Evolutionary conservation across 1,284 basidiomycete species (phyloP).

Genomic region (Thecaphora frezii): DNA sequence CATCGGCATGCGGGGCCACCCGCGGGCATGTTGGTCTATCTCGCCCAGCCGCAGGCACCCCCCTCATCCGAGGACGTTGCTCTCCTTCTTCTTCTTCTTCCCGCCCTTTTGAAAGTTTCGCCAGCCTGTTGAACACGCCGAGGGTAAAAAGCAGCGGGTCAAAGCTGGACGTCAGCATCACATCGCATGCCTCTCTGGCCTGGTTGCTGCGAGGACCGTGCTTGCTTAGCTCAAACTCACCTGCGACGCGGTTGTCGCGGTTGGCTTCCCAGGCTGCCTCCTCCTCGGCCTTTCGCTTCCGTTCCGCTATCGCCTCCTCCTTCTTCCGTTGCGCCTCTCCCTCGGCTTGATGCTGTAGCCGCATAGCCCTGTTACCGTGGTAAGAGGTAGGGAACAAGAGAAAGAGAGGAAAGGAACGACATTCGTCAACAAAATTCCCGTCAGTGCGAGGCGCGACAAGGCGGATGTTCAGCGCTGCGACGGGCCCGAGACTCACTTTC

Average conservation of each 20-base stretch:
- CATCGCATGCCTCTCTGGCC: too few relatives aligned
- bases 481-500: slow-evolving; percentile 47
- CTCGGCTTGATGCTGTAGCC: slow-evolving; percentile 64
- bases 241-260: slow-evolving; percentile 51
- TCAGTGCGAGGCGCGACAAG: not conserved
- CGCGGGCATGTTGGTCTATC: too few relatives aligned
- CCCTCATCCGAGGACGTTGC: slow-evolving; percentile 37
- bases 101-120: slow-evolving; percentile 46
- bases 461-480: slow-evolving; percentile 15
- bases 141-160: too few relatives aligned
- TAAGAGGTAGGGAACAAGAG: not conserved
- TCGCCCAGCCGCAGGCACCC: not conserved
- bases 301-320: slow-evolving; percentile 61
- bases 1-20: too few relatives aligned
- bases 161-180: too few relatives aligned
- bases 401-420: not conserved
- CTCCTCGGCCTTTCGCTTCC: slow-evolving; percentile 60
- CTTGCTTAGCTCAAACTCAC: slow-evolving; percentile 2
- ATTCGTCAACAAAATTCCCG: too few relatives aligned
- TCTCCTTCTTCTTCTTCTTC: slow-evolving; percentile 50
- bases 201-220: too few relatives aligned
- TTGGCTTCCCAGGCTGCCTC: slow-evolving; percentile 64
- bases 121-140: too few relatives aligned
- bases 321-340: slow-evolving; percentile 63
- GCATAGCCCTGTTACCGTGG: slow-evolving; percentile 60